phyloP scores from a whole-genome alignment of 805 yeast genomes.

The Hanseniaspora taiwanica region DNA sequence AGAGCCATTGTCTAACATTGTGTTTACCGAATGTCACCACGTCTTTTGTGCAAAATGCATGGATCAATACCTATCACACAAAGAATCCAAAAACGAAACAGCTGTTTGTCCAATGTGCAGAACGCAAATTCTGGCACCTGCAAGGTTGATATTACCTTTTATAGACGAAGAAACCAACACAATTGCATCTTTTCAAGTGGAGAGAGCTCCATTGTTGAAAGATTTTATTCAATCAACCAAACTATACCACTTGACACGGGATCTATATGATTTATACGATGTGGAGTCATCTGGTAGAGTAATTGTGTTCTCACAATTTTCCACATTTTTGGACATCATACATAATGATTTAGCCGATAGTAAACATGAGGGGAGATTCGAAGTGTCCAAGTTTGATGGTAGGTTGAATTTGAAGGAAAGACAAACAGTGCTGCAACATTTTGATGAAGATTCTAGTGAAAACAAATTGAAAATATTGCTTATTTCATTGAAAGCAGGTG shows the following conservation, averaged over 20 bases:
- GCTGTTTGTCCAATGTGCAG: background rate
- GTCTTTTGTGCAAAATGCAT: constrained; percentile 64
- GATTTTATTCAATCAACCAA: constrained; percentile 54
- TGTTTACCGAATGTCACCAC: constrained; percentile 72
- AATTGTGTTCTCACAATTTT: constrained; percentile 77
- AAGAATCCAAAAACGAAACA: background rate
- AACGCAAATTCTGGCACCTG: background rate
- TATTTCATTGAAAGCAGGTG: constrained; percentile 83
- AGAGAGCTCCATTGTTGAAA: constrained; percentile 21
- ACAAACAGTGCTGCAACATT: constrained; percentile 45
- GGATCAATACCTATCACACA: constrained; percentile 33
- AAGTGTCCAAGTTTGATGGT: constrained; percentile 68
- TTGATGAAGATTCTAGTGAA: constrained; percentile 40
- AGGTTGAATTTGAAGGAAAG: constrained; percentile 59
- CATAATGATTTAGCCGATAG: constrained; percentile 47
- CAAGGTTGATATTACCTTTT: background rate
- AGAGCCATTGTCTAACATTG: constrained; percentile 32
- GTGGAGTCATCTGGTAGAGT: constrained; percentile 57
- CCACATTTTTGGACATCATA: constrained; percentile 42
- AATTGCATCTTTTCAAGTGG: constrained; percentile 22
- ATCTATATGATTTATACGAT: constrained; percentile 37
- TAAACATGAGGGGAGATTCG: constrained; percentile 30
- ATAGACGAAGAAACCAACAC: background rate
- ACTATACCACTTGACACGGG: constrained; percentile 43
- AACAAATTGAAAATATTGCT: constrained; percentile 38